phyloP scores from a whole-genome alignment of 108 stramenopile species.

The Schizochytrium sp. region DNA sequence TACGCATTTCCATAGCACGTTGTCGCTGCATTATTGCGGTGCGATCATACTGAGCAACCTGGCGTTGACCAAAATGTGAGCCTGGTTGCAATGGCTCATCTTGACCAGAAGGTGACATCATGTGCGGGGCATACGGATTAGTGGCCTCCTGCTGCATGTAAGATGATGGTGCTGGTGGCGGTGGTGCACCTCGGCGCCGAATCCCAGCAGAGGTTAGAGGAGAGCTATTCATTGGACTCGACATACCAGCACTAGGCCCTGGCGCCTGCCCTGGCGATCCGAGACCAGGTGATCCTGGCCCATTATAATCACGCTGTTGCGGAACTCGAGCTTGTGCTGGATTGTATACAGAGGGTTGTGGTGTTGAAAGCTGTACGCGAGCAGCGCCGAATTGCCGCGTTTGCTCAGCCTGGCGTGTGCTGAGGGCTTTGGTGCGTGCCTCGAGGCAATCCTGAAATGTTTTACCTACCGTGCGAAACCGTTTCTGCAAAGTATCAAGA shows the following conservation, averaged over 20 bases:
- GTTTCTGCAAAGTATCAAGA: slow-evolving; percentile 24
- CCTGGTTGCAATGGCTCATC: neutral
- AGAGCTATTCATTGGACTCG: no score
- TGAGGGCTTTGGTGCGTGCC: slow-evolving; percentile 24
- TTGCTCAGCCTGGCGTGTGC: slow-evolving; percentile 43
- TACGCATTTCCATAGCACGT: slow-evolving; percentile 45
- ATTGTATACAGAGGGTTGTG: slow-evolving; percentile 42
- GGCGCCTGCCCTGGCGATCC: neutral
- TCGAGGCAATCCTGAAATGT: slow-evolving; percentile 50
- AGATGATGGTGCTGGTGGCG: slow-evolving; percentile 47
- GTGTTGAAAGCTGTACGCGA: slow-evolving; percentile 1
- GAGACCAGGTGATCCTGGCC: neutral
- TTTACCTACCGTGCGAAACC: slow-evolving; percentile 27
- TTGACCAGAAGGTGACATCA: neutral
- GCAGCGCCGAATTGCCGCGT: slow-evolving; percentile 49
- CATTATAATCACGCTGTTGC: neutral
- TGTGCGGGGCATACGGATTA: slow-evolving; percentile 57
- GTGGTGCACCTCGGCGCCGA: neutral
- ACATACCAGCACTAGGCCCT: neutral
- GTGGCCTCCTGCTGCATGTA: neutral
- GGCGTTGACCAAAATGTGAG: slow-evolving; percentile 28
- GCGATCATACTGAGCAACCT: slow-evolving; percentile 4
- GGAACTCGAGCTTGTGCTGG: neutral
- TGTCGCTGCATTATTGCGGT: slow-evolving; percentile 33
- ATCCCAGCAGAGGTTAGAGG: neutral